Conservation (phyloP, 768 basidiomycete species). For the Auriscalpium orientale region DNA sequence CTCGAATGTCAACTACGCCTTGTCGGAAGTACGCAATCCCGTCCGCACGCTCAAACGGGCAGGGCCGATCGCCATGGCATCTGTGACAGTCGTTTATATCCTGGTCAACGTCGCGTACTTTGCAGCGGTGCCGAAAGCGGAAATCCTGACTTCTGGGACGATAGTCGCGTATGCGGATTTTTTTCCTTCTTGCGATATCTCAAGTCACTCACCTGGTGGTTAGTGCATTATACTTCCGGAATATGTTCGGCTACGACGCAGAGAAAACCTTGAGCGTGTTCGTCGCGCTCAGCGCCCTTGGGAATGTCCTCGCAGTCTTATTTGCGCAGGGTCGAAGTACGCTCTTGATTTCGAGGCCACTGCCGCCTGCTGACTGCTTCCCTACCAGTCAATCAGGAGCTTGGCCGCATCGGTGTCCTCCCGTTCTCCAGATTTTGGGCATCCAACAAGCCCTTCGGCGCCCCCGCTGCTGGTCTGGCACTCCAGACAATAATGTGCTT, state of each 20-base stretch:
- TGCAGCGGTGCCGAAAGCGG: slow-evolving; percentile 60
- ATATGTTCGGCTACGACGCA: slow-evolving; percentile 55
- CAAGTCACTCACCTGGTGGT: background rate
- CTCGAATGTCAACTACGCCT: slow-evolving; percentile 65
- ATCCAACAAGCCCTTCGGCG: slow-evolving; percentile 62
- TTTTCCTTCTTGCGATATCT: background rate
- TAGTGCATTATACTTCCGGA: slow-evolving; percentile 68
- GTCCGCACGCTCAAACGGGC: slow-evolving; percentile 65
- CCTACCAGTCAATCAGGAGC: slow-evolving; percentile 56
- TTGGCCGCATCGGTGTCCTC: slow-evolving; percentile 64
- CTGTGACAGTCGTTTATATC: slow-evolving; percentile 52
- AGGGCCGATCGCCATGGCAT: slow-evolving; percentile 55
- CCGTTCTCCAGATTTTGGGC: slow-evolving; percentile 63
- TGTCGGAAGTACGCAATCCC: slow-evolving; percentile 65
- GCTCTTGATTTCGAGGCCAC: slow-evolving; percentile 1
- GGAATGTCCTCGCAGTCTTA: slow-evolving; percentile 54
- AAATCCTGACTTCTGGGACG: slow-evolving; percentile 55
- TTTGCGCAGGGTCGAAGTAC: slow-evolving; percentile 63
- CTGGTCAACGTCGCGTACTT: slow-evolving; percentile 69
- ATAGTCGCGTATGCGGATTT: slow-evolving; percentile 62
- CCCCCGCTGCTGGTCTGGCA: slow-evolving; percentile 57
- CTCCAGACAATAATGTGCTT: slow-evolving; percentile 56
- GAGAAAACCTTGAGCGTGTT: slow-evolving; percentile 55
- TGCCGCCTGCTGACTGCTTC: slow-evolving; percentile 1
- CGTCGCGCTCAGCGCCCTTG: slow-evolving; percentile 57